Evolutionary conservation across 2,329 filamentous ascomycete species (phyloP).

Genomic region (Sclerotinia nivalis): DNA sequence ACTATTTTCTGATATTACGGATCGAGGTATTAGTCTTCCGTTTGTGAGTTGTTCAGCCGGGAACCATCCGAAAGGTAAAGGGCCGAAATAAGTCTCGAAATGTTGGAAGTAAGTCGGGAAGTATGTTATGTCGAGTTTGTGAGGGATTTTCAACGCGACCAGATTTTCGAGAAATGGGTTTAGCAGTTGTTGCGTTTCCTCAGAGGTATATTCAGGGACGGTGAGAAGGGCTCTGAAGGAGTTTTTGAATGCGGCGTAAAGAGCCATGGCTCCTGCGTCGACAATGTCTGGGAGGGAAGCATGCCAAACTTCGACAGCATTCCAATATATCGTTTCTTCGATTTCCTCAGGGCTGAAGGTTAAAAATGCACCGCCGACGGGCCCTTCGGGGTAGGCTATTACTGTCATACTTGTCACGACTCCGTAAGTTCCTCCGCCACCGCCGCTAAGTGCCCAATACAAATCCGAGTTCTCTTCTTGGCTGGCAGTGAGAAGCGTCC

Average conservation of each 20-base stretch:
- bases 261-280: conserved; percentile 47
- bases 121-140: conserved; percentile 34
- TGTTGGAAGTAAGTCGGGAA: conserved; percentile 37
- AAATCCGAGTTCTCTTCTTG: conserved; percentile 55
- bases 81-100: conserved; percentile 40
- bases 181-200: conserved; percentile 48
- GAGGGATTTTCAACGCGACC: conserved; percentile 42
- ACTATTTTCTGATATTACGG: conserved; percentile 38
- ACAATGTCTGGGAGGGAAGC: conserved; percentile 48
- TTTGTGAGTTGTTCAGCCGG: conserved; percentile 42
- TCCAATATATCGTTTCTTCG: conserved; percentile 47
- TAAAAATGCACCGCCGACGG: conserved; percentile 45
- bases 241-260: neutral
- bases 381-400: conserved; percentile 49
- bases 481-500: conserved; percentile 47
- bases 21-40: conserved; percentile 47
- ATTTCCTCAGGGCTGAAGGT: conserved; percentile 43
- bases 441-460: conserved; percentile 63
- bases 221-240: neutral
- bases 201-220: neutral
- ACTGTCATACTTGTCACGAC: conserved; percentile 58
- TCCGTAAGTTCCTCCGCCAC: conserved; percentile 57
- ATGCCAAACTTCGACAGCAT: conserved; percentile 50
- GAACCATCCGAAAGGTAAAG: conserved; percentile 39
- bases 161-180: conserved; percentile 48